These are phyloP conservation scores for Exophiala phaeomuriformis DNA, from an alignment of 2,329 filamentous ascomycete species.

Conservation along the genomic window DNA sequence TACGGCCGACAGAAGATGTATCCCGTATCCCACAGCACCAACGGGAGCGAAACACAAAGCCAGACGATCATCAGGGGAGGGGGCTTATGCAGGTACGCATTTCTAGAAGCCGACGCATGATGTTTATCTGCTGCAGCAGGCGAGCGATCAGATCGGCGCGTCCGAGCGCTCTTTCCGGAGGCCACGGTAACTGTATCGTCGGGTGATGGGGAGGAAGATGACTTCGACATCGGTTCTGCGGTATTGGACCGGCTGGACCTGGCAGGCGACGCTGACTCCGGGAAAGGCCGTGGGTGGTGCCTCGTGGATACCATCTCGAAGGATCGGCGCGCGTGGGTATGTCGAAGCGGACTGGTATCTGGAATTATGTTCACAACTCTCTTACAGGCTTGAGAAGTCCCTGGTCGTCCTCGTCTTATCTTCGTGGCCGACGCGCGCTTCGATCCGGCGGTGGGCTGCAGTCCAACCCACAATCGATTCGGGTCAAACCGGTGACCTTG, in stretches of 20 bases:
- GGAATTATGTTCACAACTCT: too few species aligned
- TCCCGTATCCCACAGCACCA: conserved; percentile 72
- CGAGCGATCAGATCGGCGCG: conserved; percentile 26
- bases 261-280: conserved; percentile 30
- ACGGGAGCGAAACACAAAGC: conserved; percentile 65
- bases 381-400: not conserved
- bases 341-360: not conserved
- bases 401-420: too few species aligned
- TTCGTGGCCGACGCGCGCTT: too few species aligned
- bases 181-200: conserved; percentile 3
- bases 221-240: conserved; percentile 22
- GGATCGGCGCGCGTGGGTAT: not conserved
- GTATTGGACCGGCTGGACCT: conserved; percentile 17
- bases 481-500: too few species aligned
- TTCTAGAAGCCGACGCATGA: conserved; percentile 11
- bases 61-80: conserved; percentile 58
- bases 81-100: conserved; percentile 52
- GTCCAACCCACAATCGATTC: too few species aligned
- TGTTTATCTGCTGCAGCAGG: conserved; percentile 4
- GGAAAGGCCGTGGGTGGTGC: conserved; percentile 47
- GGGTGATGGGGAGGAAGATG: conserved; percentile 4
- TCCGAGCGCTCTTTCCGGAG: not conserved
- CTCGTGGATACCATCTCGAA: conserved; percentile 50
- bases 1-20: conserved; percentile 76
- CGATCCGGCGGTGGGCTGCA: too few species aligned